Evolutionary conservation across 225 moss, liverwort and hornwort species (phyloP).

Genomic region (Lunularia cruciata): DNA sequence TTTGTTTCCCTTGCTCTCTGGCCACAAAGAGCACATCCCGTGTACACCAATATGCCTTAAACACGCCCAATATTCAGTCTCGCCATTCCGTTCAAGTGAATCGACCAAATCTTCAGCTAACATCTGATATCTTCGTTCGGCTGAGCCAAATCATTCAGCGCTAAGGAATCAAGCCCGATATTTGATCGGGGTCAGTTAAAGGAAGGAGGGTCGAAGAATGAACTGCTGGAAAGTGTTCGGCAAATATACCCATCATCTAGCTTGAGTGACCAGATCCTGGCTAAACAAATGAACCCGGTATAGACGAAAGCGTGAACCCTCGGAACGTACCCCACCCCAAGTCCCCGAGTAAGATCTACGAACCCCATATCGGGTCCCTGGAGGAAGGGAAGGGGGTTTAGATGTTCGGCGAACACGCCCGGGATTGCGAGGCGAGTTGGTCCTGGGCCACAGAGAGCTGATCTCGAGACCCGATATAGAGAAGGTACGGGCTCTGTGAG

Average conservation of each 20-base stretch:
- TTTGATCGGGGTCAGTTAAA: too few relatives aligned
- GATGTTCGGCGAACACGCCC: neutral
- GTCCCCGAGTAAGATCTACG: too few relatives aligned
- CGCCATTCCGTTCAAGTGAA: neutral
- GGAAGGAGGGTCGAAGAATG: too few relatives aligned
- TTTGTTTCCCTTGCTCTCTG: neutral
- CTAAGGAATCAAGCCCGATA: too few relatives aligned
- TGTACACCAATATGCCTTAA: neutral
- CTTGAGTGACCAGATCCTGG: too few relatives aligned
- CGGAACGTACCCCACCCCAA: neutral
- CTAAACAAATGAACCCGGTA: too few relatives aligned
- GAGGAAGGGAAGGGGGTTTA: neutral
- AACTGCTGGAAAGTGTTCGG: too few relatives aligned
- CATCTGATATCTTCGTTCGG: too few relatives aligned
- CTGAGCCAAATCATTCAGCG: too few relatives aligned
- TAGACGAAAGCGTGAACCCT: too few relatives aligned
- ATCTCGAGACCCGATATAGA: slow-evolving; percentile 1
- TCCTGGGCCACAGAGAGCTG: slow-evolving; percentile 14
- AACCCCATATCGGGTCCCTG: neutral
- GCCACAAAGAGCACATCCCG: slow-evolving; percentile 3
- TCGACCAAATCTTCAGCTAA: too few relatives aligned
- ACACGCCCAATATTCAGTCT: neutral
- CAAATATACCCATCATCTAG: too few relatives aligned
- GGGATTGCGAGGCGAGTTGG: neutral
- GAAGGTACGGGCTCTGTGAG: neutral